Conservation (phyloP, 176 grass and related monocot species). For the Eragrostis curvula region DNA sequence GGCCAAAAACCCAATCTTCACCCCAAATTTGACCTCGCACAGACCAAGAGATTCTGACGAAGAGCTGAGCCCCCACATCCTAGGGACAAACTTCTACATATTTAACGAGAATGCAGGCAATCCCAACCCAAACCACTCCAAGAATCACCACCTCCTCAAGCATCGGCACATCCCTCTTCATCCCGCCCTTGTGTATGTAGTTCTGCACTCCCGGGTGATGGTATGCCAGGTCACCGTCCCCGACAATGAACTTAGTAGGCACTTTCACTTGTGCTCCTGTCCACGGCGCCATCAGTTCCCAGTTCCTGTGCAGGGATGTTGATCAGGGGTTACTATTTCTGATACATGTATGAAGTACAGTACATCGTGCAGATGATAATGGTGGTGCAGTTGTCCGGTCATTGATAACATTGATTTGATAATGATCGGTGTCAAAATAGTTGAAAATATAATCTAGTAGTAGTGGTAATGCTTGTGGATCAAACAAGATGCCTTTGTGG, state of each 20-base stretch:
- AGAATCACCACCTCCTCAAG: constrained; percentile 58
- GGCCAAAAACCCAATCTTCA: constrained; percentile 17
- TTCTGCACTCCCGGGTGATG: constrained; percentile 55
- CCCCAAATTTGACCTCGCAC: constrained; percentile 33
- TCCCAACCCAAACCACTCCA: constrained; percentile 16
- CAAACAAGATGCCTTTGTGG: neutral
- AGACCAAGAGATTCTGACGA: neutral
- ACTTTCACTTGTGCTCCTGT: constrained; percentile 56
- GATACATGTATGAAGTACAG: neutral
- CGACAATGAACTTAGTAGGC: constrained; percentile 67
- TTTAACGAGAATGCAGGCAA: constrained; percentile 39
- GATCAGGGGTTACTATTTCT: neutral
- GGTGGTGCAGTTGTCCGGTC: neutral
- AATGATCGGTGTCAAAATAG: neutral
- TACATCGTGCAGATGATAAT: too few relatives aligned
- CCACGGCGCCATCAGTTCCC: constrained; percentile 77
- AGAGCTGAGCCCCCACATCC: constrained; percentile 1
- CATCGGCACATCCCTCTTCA: constrained; percentile 61
- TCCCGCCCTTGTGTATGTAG: constrained; percentile 58
- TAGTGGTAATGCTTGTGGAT: neutral
- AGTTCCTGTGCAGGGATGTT: constrained; percentile 45
- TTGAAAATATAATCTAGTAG: neutral
- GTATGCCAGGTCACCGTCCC: constrained; percentile 64
- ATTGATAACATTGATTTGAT: neutral
- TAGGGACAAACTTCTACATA: neutral